Percentiles rank a stretch among this genome's conserved stretches.
phyloP scores from a whole-genome alignment of 1,284 basidiomycete genomes.

The Ceratobasidium sp. region DNA sequence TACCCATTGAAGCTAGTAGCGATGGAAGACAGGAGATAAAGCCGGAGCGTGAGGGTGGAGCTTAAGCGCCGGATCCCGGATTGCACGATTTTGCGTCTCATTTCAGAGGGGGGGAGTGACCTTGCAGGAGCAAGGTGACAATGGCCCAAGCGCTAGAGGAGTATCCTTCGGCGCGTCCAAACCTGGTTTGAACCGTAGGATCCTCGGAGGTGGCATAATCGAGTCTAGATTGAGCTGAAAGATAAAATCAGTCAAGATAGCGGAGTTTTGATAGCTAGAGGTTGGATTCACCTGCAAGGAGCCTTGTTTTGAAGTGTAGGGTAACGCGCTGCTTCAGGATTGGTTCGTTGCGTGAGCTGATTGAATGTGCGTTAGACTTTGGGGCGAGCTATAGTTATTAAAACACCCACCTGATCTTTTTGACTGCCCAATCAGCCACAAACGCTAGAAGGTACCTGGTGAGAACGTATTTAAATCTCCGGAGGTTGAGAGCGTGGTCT shows the following conservation, averaged over 20 bases:
- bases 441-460: constrained; percentile 15
- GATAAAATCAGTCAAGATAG: neutral
- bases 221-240: constrained; percentile 17
- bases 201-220: constrained; percentile 11
- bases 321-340: constrained; percentile 27
- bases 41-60: no score
- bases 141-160: constrained; percentile 20
- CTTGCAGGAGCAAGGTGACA: no score
- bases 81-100: no score
- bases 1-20: no score
- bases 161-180: constrained; percentile 12
- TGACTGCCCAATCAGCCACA: neutral
- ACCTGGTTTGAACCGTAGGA: neutral
- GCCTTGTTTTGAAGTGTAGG: constrained; percentile 41
- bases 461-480: neutral
- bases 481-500: neutral
- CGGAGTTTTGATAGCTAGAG: neutral
- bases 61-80: no score
- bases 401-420: constrained; percentile 14
- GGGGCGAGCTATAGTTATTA: neutral
- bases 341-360: constrained; percentile 14
- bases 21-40: no score
- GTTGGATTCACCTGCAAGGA: constrained; percentile 29
- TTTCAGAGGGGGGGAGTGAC: no score
- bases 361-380: neutral